A percentile compares a stretch with the other conserved stretches of the same genome.
phyloP scores from a whole-genome alignment of 495 filamentous ascomycete genomes.

The Thozetella sp. region DNA sequence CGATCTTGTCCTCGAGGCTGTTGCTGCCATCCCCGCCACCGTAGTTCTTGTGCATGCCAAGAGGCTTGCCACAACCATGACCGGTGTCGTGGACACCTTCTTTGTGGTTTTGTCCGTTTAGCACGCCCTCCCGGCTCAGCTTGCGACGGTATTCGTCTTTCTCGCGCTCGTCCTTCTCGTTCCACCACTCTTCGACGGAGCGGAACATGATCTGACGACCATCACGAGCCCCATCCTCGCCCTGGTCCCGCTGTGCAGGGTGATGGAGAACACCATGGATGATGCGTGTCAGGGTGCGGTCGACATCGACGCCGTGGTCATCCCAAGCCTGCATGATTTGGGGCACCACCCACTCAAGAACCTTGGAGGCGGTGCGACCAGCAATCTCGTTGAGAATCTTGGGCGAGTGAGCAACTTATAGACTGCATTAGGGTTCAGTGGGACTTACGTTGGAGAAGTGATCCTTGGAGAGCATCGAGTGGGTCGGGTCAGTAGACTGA shows the following conservation, averaged over 20 bases:
- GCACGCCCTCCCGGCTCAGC: slow-evolving; percentile 75
- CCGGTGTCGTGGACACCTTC: slow-evolving; percentile 81
- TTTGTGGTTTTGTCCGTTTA: slow-evolving; percentile 77
- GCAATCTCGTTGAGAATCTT: slow-evolving; percentile 85
- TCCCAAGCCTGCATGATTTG: slow-evolving; percentile 88
- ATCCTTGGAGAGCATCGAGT: slow-evolving; percentile 96
- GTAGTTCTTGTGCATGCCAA: slow-evolving; percentile 46
- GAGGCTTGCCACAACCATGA: slow-evolving; percentile 74
- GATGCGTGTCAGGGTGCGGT: slow-evolving; percentile 70
- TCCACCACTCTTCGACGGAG: slow-evolving; percentile 81
- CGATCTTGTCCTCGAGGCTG: slow-evolving; percentile 47
- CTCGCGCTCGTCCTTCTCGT: slow-evolving; percentile 58
- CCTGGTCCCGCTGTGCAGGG: slow-evolving; percentile 70
- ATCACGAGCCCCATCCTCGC: slow-evolving; percentile 72
- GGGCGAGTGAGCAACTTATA: slow-evolving; percentile 20
- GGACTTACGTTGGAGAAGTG: slow-evolving; percentile 73
- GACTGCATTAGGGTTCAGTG: neutral
- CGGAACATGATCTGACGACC: slow-evolving; percentile 77
- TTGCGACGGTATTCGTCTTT: slow-evolving; percentile 67
- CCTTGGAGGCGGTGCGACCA: slow-evolving; percentile 75
- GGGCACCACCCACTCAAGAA: slow-evolving; percentile 81
- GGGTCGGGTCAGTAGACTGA: slow-evolving; percentile 74
- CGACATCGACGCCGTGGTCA: slow-evolving; percentile 66
- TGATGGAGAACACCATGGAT: slow-evolving; percentile 86
- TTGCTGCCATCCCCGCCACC: slow-evolving; percentile 18